These are phyloP conservation scores for Rhizopogon rudus DNA, from an alignment of 768 basidiomycete species.

Conservation along the genomic window DNA sequence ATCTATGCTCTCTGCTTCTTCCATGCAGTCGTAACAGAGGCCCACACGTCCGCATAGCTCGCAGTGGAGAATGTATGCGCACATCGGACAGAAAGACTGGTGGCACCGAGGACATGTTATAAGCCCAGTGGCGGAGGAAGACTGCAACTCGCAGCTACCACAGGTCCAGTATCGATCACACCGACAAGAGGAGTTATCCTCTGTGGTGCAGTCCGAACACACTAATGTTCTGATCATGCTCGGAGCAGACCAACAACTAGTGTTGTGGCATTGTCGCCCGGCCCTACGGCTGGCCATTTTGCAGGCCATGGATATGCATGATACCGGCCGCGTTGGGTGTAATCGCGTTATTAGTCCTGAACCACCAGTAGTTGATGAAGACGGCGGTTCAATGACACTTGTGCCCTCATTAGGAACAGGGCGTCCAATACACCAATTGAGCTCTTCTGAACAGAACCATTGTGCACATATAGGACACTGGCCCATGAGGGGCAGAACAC, in stretches of 20 bases:
- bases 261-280: background rate
- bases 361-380: background rate
- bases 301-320: background rate
- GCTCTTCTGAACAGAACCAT: background rate
- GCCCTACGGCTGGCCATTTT: background rate
- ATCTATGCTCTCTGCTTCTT: background rate
- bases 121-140: background rate
- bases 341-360: background rate
- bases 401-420: background rate
- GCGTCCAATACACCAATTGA: background rate
- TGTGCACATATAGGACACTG: background rate
- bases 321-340: background rate
- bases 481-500: background rate
- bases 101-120: conserved; percentile 2
- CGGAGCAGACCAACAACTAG: background rate
- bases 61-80: background rate
- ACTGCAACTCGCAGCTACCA: background rate
- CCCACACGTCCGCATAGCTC: background rate
- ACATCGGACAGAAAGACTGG: background rate
- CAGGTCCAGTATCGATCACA: conserved; percentile 1
- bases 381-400: background rate
- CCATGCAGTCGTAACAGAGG: conserved; percentile 1
- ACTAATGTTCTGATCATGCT: background rate
- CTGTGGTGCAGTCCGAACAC: conserved; percentile 1
- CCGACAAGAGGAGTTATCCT: background rate